Percentiles rank a stretch among this genome's conserved stretches.
Evolutionary conservation across 768 basidiomycete genomes (phyloP).

Genomic region (Phlegmacium glaucopus): DNA sequence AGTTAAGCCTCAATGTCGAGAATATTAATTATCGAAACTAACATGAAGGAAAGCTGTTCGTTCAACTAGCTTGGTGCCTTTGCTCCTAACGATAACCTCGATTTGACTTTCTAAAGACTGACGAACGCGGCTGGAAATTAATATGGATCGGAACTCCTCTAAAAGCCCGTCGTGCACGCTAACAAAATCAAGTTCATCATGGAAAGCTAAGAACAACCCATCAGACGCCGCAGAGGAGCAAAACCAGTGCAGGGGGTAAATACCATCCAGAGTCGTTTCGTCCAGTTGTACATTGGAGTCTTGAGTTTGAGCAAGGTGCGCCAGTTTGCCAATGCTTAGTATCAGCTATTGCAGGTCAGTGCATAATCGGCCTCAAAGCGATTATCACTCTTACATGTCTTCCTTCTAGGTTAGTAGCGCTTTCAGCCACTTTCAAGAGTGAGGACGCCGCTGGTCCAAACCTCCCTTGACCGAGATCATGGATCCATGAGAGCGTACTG

Average conservation of each 20-base stretch:
- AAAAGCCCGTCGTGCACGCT: conserved; percentile 74
- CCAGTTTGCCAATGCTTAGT: conserved; percentile 88
- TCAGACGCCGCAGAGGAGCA: background rate
- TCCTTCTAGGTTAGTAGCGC: conserved; percentile 54
- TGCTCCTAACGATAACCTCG: conserved; percentile 54
- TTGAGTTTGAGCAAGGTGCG: conserved; percentile 76
- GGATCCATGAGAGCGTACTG: conserved; percentile 78
- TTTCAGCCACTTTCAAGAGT: conserved; percentile 58
- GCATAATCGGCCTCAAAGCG: no score
- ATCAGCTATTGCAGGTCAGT: conserved; percentile 55
- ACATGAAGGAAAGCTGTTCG: conserved; percentile 54
- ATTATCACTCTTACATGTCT: conserved; percentile 62
- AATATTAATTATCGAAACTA: conserved; percentile 11
- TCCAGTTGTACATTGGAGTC: conserved; percentile 46
- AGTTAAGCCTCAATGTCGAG: background rate
- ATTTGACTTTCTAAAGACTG: conserved; percentile 69
- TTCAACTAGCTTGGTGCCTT: conserved; percentile 45
- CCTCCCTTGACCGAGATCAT: conserved; percentile 70
- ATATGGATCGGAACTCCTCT: conserved; percentile 53
- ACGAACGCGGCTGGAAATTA: conserved; percentile 47
- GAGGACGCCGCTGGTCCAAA: conserved; percentile 63
- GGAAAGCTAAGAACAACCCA: conserved; percentile 54
- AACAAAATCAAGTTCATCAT: conserved; percentile 84
- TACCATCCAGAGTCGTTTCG: conserved; percentile 56
- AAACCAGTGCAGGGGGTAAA: conserved; percentile 9